Evolutionary conservation across 2,329 filamentous ascomycete genomes (phyloP).

Genomic region (Fusarium temperatum): DNA sequence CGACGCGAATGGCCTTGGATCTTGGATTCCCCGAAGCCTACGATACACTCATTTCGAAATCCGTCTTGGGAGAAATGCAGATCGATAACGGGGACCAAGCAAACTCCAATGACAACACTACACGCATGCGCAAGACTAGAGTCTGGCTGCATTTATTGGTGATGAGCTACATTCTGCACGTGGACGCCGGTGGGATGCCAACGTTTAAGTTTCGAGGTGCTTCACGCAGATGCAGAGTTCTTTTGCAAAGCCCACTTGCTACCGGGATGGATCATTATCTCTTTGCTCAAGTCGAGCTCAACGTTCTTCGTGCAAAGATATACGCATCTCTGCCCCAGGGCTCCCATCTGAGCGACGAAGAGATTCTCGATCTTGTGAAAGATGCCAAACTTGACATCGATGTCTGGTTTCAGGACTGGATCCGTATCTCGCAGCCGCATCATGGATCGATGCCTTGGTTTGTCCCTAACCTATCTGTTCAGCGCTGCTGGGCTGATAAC

Average conservation of each 20-base stretch:
- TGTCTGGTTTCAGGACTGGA: constrained; percentile 19
- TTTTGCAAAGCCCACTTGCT: background rate
- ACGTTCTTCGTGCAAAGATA: constrained; percentile 14
- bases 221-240: constrained; percentile 1
- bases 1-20: constrained; percentile 12
- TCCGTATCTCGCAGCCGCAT: background rate
- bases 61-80: background rate
- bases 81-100: background rate
- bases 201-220: constrained; percentile 16
- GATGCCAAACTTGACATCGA: constrained; percentile 19
- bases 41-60: background rate
- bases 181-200: constrained; percentile 6
- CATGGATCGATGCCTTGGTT: constrained; percentile 12
- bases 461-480: background rate
- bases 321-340: constrained; percentile 7
- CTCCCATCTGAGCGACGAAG: background rate
- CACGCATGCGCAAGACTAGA: background rate
- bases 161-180: constrained; percentile 10
- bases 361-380: constrained; percentile 5
- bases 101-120: background rate
- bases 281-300: constrained; percentile 3
- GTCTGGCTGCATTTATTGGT: constrained; percentile 10
- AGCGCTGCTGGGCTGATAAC: constrained; percentile 19
- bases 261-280: constrained; percentile 18
- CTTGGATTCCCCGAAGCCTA: constrained; percentile 12